Conservation (phyloP, 768 basidiomycete species). For the Suillus alpinus region DNA sequence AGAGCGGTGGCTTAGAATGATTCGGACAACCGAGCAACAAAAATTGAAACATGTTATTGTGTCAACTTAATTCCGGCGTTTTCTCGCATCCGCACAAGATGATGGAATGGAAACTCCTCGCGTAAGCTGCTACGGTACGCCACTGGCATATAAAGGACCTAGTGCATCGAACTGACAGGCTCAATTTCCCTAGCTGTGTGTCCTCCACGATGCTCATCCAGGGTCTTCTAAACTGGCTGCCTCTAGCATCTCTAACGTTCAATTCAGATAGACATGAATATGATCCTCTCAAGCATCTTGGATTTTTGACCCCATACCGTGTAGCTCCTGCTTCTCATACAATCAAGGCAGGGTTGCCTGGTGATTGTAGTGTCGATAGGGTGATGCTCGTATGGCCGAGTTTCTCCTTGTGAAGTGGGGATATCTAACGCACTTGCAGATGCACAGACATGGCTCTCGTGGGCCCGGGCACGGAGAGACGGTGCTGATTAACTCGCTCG, state of each 20-base stretch:
- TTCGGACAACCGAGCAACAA: too few species aligned
- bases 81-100: too few species aligned
- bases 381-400: slow-evolving; percentile 26
- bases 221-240: background rate
- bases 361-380: slow-evolving; percentile 31
- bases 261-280: background rate
- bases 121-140: too few species aligned
- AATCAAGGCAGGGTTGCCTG: slow-evolving; percentile 23
- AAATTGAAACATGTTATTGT: too few species aligned
- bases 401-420: background rate
- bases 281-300: slow-evolving; percentile 13
- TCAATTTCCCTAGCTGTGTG: background rate
- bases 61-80: too few species aligned
- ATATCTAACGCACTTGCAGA: slow-evolving; percentile 18
- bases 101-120: too few species aligned
- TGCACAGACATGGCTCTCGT: slow-evolving; percentile 42
- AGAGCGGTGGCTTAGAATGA: too few species aligned
- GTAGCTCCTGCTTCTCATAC: slow-evolving; percentile 25
- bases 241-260: background rate
- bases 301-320: slow-evolving; percentile 31
- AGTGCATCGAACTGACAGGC: background rate
- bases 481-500: slow-evolving; percentile 31
- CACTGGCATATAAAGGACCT: background rate
- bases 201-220: background rate
- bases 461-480: slow-evolving; percentile 32